Conservation (phyloP, 768 basidiomycete species). For the Auricularia auricula-judae region DNA sequence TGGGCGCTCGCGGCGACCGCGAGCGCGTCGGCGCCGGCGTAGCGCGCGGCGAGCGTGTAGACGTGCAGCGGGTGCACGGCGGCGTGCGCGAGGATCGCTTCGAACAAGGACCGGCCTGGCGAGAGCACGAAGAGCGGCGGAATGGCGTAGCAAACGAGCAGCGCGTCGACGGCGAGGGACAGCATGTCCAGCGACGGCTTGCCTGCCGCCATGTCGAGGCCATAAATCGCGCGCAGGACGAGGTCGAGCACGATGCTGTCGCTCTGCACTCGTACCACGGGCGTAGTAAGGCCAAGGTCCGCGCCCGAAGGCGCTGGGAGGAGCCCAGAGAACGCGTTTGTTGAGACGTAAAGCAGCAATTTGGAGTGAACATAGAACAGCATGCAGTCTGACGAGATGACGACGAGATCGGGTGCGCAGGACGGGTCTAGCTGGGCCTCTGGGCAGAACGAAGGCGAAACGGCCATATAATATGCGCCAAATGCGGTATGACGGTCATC, state of each 20-base stretch:
- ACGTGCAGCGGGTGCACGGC: slow-evolving; percentile 40
- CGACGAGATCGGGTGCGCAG: too few species aligned
- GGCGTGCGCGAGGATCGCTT: slow-evolving; percentile 54
- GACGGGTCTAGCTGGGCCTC: too few species aligned
- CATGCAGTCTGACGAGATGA: too few species aligned
- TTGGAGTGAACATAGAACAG: too few species aligned
- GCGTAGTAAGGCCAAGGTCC: neutral
- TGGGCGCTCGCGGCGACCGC: slow-evolving; percentile 9
- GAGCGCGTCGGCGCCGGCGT: slow-evolving; percentile 8
- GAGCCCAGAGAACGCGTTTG: too few species aligned
- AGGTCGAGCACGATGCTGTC: slow-evolving; percentile 49
- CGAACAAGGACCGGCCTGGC: slow-evolving; percentile 17
- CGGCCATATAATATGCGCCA: too few species aligned
- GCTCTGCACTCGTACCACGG: neutral
- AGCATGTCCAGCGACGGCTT: slow-evolving; percentile 30
- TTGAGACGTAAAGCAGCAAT: too few species aligned
- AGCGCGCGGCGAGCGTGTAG: slow-evolving; percentile 10
- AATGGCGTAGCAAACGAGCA: slow-evolving; percentile 2
- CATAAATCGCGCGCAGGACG: slow-evolving; percentile 61
- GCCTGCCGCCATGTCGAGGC: slow-evolving; percentile 64
- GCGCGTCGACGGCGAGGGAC: neutral
- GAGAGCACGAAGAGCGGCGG: neutral
- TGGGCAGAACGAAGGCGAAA: too few species aligned
- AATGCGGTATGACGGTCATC: too few species aligned
- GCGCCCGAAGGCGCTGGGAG: too few species aligned